These are phyloP conservation scores for Penicillium verrucosum DNA, from an alignment of 2,329 filamentous ascomycete genomes.

Conservation along the genomic window DNA sequence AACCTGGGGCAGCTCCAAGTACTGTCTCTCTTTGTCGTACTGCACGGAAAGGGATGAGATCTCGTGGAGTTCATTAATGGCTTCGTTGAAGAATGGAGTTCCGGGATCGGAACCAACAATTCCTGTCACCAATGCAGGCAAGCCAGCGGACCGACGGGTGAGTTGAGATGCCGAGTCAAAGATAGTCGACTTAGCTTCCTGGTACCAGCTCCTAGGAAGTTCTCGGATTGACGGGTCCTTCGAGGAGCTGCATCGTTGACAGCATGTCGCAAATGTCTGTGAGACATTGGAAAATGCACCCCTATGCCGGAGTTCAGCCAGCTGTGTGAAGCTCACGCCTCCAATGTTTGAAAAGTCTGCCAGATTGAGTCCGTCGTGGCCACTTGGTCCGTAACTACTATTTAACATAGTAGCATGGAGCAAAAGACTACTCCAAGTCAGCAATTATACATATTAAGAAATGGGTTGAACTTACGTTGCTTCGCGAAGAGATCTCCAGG, in stretches of 20 bases:
- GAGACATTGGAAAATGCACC: slow-evolving; percentile 93
- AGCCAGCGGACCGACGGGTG: slow-evolving; percentile 85
- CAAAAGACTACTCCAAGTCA: slow-evolving; percentile 58
- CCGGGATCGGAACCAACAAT: slow-evolving; percentile 64
- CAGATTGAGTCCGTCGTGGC: slow-evolving; percentile 48
- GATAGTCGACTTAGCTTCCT: slow-evolving; percentile 64
- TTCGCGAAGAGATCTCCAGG: slow-evolving; percentile 92
- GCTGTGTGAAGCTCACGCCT: slow-evolving; percentile 72
- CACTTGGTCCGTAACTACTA: slow-evolving; percentile 47
- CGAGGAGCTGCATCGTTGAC: slow-evolving; percentile 60
- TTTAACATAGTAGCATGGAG: slow-evolving; percentile 62
- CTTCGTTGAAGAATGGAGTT: slow-evolving; percentile 42
- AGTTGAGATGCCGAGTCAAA: slow-evolving; percentile 71
- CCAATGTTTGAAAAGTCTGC: slow-evolving; percentile 65
- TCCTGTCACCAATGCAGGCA: slow-evolving; percentile 81
- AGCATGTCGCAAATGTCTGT: slow-evolving; percentile 79
- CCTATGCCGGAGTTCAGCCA: slow-evolving; percentile 79
- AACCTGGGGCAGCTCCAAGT: slow-evolving; percentile 74
- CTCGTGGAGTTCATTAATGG: slow-evolving; percentile 42
- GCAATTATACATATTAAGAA: slow-evolving; percentile 2
- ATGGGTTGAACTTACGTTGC: slow-evolving; percentile 61
- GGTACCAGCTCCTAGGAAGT: slow-evolving; percentile 68
- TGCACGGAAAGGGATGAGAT: slow-evolving; percentile 35
- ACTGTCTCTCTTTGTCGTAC: slow-evolving; percentile 31
- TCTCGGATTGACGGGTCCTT: slow-evolving; percentile 41